phyloP scores from a whole-genome alignment of 768 basidiomycete species.

The Leccinum aurantiacum region DNA sequence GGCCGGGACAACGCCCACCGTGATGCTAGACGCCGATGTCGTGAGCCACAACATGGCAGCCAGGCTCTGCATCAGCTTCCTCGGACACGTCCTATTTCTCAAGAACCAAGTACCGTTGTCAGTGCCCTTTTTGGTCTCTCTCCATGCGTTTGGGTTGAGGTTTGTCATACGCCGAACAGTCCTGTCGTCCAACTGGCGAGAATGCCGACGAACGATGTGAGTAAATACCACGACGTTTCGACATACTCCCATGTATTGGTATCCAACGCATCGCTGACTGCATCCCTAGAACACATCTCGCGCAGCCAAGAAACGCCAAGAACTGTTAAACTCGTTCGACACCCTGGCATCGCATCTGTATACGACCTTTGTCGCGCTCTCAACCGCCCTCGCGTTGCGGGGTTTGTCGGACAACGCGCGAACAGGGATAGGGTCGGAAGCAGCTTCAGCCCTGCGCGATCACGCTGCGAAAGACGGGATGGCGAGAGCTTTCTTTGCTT shows the following conservation, averaged over 20 bases:
- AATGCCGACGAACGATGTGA: conserved; percentile 49
- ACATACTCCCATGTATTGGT: too few relatives aligned
- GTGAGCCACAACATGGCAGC: conserved; percentile 64
- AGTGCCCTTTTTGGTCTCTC: conserved; percentile 30
- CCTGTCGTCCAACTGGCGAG: conserved; percentile 65
- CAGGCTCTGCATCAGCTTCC: conserved; percentile 56
- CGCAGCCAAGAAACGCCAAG: conserved; percentile 57
- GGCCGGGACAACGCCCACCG: conserved; percentile 34
- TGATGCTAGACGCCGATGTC: conserved; percentile 48
- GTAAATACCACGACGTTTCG: conserved; percentile 9
- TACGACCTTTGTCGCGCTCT: conserved; percentile 72
- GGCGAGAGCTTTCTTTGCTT: conserved; percentile 52
- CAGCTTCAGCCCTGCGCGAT: background rate
- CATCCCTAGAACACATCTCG: conserved; percentile 42
- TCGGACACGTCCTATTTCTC: conserved; percentile 72
- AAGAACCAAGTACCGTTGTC: conserved; percentile 81
- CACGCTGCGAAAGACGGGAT: conserved; percentile 6
- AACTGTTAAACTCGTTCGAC: conserved; percentile 66
- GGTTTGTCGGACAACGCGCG: conserved; percentile 8
- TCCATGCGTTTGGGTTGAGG: background rate
- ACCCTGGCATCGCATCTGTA: conserved; percentile 70
- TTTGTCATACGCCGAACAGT: conserved; percentile 33
- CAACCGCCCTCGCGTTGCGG: conserved; percentile 58
- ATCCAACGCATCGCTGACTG: too few relatives aligned
- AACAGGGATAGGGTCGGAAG: background rate